Percentiles rank a stretch among this genome's conserved stretches.
phyloP scores from a whole-genome alignment of 2,329 filamentous ascomycete species.

The Fusarium fujikuroi region DNA sequence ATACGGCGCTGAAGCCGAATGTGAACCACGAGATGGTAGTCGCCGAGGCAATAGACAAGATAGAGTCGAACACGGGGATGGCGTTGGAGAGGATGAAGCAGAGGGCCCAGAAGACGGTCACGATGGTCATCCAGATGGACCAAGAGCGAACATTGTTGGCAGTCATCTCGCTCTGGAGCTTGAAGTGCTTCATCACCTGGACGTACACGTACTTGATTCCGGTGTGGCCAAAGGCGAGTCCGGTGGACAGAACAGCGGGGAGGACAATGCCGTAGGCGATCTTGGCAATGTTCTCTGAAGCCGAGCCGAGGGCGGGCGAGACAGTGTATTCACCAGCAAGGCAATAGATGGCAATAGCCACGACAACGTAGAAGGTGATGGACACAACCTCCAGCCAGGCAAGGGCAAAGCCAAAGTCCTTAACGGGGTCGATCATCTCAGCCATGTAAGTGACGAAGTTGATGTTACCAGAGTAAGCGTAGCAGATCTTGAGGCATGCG shows the following conservation, averaged over 20 bases:
- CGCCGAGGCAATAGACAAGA: conserved; percentile 51
- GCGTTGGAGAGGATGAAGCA: conserved; percentile 51
- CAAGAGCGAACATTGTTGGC: conserved; percentile 49
- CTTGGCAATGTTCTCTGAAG: conserved; percentile 37
- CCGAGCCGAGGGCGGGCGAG: conserved; percentile 43
- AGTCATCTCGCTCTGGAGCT: conserved; percentile 48
- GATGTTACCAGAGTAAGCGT: conserved; percentile 53
- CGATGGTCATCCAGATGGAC: conserved; percentile 49
- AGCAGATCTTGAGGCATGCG: conserved; percentile 50
- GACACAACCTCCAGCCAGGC: conserved; percentile 40
- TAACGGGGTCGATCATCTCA: conserved; percentile 50
- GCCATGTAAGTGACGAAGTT: conserved; percentile 52
- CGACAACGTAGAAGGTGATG: conserved; percentile 42
- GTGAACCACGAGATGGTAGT: conserved; percentile 53
- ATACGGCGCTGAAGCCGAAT: conserved; percentile 50
- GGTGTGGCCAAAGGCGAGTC: conserved; percentile 49
- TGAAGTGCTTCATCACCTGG: conserved; percentile 48
- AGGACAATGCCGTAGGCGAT: conserved; percentile 49
- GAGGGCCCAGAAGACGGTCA: conserved; percentile 49
- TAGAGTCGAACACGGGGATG: conserved; percentile 53
- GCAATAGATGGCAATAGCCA: conserved; percentile 44
- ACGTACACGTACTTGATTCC: conserved; percentile 51
- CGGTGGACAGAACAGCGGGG: conserved; percentile 46
- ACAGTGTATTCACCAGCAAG: conserved; percentile 44
- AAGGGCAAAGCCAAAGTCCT: conserved; percentile 47